Evolutionary conservation across 257 asterid genomes (phyloP), one percentile per base, ranked within the genome.

Genomic region (Przewalskia tangutica): DNA sequence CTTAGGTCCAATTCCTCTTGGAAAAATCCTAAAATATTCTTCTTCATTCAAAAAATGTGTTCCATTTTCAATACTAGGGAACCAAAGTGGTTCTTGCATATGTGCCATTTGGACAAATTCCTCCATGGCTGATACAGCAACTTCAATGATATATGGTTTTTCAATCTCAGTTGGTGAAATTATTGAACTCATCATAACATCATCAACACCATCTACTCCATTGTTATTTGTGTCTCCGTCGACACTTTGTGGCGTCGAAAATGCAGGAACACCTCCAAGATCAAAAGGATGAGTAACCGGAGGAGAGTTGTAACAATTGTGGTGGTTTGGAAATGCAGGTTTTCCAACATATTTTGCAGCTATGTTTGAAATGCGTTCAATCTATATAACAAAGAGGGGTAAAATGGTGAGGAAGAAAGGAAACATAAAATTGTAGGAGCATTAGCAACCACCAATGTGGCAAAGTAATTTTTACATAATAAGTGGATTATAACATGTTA

Each of bases 11-110:
- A 86, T 80, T 3, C 83, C 88, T 14, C 84, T 77, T 0, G 88
- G 71, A n/a, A 87, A 92, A 0, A 81, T 1, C 75, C 85, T 73
- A 36, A 82, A 12, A 9, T 92, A 92, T 16, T 89, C 93, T 0
- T 88, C 90, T 27, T 82, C 85, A 20, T 85, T 85, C 44, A 92
- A 58, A 11, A 51, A 17, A 20, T 4, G 40, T 0, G 77, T 46
- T 18, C 64, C 65, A 5, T 48, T 70, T 8, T 85, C 91, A 46
- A 10, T 77, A 81, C 84, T 84, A 0, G 83, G 59, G 46, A 86
- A 38, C 97, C 97, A 92, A 71, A 92, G 54, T 8, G 94, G 95
- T 4, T 86, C 89, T 0, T 89, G 87, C 12, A 85, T 0, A 32
- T 83, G 84, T 0, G 86, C 85, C 82, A 86, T 40, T 58, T 82